Conservation (phyloP, 1,139 yeast genomes). For the Geotrichum siamense region DNA sequence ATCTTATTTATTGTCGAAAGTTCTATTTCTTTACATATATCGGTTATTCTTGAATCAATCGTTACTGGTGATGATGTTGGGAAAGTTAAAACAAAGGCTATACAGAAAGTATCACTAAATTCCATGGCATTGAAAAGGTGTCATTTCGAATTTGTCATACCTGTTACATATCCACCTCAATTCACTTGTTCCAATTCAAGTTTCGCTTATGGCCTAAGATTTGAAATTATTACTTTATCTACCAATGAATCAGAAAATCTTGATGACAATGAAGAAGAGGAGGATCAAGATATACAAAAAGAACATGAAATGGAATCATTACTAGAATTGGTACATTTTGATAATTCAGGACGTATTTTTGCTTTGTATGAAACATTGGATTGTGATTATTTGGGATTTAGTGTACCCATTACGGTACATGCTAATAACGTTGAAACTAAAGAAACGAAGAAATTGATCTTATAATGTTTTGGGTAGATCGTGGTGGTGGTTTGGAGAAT, state of each 20-base stretch:
- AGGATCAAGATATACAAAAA: background rate
- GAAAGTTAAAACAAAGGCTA: background rate
- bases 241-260: background rate
- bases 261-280: background rate
- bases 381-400: slow-evolving; percentile 5
- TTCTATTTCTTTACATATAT: background rate
- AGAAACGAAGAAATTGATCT: background rate
- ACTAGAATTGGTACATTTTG: background rate
- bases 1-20: slow-evolving; percentile 1
- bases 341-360: background rate
- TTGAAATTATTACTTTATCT: background rate
- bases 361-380: slow-evolving; percentile 1
- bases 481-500: no score
- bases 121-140: background rate
- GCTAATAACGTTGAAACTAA: background rate
- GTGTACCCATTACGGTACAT: slow-evolving; percentile 1
- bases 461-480: background rate
- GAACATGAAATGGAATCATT: background rate
- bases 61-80: background rate
- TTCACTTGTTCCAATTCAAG: background rate
- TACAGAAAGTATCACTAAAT: background rate
- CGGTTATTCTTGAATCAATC: slow-evolving; percentile 2
- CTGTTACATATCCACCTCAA: slow-evolving; percentile 5
- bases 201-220: slow-evolving; percentile 1
- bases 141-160: slow-evolving; percentile 6